Evolutionary conservation across 2,329 filamentous ascomycete genomes (phyloP), one percentile per base, ranked within the genome.

Genomic region (Orbilia oligospora): DNA sequence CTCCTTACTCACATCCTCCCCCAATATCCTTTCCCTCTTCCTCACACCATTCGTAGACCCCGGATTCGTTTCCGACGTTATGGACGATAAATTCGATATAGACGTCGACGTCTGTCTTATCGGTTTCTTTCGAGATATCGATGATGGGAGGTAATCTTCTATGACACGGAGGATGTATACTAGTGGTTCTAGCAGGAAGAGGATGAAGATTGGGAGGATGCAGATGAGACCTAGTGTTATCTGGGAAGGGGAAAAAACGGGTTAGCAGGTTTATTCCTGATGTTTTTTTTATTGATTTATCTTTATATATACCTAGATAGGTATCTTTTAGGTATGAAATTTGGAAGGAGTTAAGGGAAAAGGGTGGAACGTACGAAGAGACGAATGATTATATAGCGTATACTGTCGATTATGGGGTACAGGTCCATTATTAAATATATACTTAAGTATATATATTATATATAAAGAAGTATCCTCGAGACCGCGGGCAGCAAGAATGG

Each of bases 161-260:
- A 72, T 27, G 22, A 78, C 51, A 38, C 75, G 75, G 53, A 78
- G 67, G 55, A 78, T 56, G 68, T 72, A 72, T n/a, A 78, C 68
- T n/a, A 78, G 55, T 48, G 68, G 68, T 65, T 78, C 75, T 12
- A 78, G 46, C 5, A 78, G 68, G 51, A 78, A 36, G 30, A 78
- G 68, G 3, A 78, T 69, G 33, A 78, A 48, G 44, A 78, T 72
- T 14, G 75, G 75, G 0, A 67, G 53, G 51, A 78, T 65, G 53
- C 63, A 64, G 38, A 78, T 18, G 53, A 78, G 53, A 36, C 75
- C 75, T 53, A 71, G 68, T 18, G 49, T 56, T 38, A 78, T 69
- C 75, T 78, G 22, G n/a, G n/a, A n/a, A n/a, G n/a, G n/a, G n/a
- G n/a, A n/a, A n/a, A n/a, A n/a, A n/a, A n/a, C n/a, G n/a, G n/a